Evolutionary conservation across 2,329 filamentous ascomycete species (phyloP), one percentile per base, ranked within the genome.

Genomic region (Sporothrix pallida): DNA sequence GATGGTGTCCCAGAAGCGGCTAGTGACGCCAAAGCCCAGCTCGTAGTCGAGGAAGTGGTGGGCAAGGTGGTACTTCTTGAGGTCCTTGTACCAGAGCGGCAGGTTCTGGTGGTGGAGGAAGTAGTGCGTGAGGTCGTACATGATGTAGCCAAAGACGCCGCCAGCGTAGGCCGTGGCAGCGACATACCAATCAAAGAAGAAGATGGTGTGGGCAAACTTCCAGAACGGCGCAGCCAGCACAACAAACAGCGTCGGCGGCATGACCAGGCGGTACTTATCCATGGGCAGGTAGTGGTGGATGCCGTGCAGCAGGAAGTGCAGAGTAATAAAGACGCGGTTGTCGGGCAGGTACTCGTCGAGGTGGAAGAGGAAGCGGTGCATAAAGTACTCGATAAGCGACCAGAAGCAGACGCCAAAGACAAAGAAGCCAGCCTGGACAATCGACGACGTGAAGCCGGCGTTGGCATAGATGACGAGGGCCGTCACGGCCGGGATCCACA

Each of bases 241-340:
- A 31, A 95, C 76, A 80, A 99, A 98, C 3, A 99, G 86, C 0
- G 93, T 89, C 0, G 96, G 96, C 0, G 96, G 96, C 96, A 99
- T 98, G 77, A 99, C 96, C 10, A 99, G 91, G 75, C 96, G 91
- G 79, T 97, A 95, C 80, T 92, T 95, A 84, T 99, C 96, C 96
- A 99, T 98, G n/a, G 96, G 96, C 4, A 99, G 88, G 83, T 98
- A 99, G 83, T 99, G 96, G 81, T 99, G 96, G 76, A 99, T 93
- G 76, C 96, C 96, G 79, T 99, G 96, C 37, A 99, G 92, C 56
- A 98, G 84, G 84, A 99, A 99, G 82, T 99, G 96, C 23, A 92
- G 78, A 0, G 94, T 97, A 74, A 99, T 86, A 76, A 89, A 92
- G n/a, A 93, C 91, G 72, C 94, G 89, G 81, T 98, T 97, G 81